Conservation (phyloP, 768 basidiomycete genomes). For the Kwoniella bestiolae region DNA sequence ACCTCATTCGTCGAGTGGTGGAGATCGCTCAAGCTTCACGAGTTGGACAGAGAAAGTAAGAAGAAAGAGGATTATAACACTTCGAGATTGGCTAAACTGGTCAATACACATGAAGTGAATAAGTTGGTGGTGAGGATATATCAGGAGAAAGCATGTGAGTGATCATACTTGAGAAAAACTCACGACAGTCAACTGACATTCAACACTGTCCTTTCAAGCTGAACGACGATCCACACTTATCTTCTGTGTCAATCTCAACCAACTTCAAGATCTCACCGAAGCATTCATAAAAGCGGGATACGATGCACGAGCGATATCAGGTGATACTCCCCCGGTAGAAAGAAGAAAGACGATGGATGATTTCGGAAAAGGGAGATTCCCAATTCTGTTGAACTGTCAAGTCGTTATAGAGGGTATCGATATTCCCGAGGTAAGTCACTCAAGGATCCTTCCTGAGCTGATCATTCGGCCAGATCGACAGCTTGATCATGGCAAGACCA, state of each 20-base stretch:
- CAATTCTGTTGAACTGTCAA: conserved; percentile 93
- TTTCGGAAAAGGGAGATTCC: conserved; percentile 75
- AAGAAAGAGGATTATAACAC: conserved; percentile 71
- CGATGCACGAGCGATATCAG: conserved; percentile 80
- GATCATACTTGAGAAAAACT: background rate
- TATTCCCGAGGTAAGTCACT: conserved; percentile 68
- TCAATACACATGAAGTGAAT: conserved; percentile 80
- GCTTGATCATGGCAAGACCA: conserved; percentile 87
- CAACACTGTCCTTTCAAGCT: conserved; percentile 51
- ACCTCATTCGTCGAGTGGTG: conserved; percentile 85
- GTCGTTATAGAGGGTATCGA: conserved; percentile 93
- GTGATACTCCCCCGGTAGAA: conserved; percentile 68
- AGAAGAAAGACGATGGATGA: conserved; percentile 67
- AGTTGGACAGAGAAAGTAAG: conserved; percentile 70
- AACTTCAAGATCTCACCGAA: conserved; percentile 74
- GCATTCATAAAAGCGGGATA: conserved; percentile 74
- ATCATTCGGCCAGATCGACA: background rate
- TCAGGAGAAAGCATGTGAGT: conserved; percentile 78
- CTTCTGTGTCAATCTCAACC: conserved; percentile 83
- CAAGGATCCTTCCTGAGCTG: no score
- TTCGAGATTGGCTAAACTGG: conserved; percentile 72
- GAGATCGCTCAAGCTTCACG: conserved; percentile 74
- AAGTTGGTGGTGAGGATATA: conserved; percentile 77
- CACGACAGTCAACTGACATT: background rate
- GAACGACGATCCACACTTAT: conserved; percentile 82